phyloP scores from a whole-genome alignment of 2,329 filamentous ascomycete species.

The Pseudocercospora macadamiae region DNA sequence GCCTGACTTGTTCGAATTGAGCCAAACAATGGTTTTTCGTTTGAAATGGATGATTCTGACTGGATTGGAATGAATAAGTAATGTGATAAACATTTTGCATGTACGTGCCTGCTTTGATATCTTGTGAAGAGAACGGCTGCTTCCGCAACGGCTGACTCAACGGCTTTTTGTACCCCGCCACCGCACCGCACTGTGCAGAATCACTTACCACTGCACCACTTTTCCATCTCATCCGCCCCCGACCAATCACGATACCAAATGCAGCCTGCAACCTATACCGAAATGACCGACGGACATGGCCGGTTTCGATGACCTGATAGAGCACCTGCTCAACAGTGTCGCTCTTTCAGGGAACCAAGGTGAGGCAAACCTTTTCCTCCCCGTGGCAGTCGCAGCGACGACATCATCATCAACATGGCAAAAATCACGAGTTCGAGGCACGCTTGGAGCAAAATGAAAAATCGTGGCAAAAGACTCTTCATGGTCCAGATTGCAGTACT shows the following conservation, averaged over 20 bases:
- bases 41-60: too few relatives aligned
- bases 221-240: background rate
- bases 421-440: constrained; percentile 15
- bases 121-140: too few relatives aligned
- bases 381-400: background rate
- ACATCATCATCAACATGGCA: background rate
- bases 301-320: constrained; percentile 60
- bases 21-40: too few relatives aligned
- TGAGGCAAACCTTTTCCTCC: constrained; percentile 42
- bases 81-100: too few relatives aligned
- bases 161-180: too few relatives aligned
- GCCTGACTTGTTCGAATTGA: too few relatives aligned
- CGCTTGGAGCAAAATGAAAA: background rate
- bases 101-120: too few relatives aligned
- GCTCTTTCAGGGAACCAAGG: constrained; percentile 62
- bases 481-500: too few relatives aligned
- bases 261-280: constrained; percentile 7
- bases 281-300: constrained; percentile 28
- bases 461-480: background rate
- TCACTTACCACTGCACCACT: constrained; percentile 3
- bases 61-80: too few relatives aligned
- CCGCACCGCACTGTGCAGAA: too few relatives aligned
- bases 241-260: background rate
- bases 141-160: too few relatives aligned
- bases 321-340: constrained; percentile 62